Evolutionary conservation across 2,329 filamentous ascomycete genomes (phyloP).

Genomic region (Lomentospora prolificans): DNA sequence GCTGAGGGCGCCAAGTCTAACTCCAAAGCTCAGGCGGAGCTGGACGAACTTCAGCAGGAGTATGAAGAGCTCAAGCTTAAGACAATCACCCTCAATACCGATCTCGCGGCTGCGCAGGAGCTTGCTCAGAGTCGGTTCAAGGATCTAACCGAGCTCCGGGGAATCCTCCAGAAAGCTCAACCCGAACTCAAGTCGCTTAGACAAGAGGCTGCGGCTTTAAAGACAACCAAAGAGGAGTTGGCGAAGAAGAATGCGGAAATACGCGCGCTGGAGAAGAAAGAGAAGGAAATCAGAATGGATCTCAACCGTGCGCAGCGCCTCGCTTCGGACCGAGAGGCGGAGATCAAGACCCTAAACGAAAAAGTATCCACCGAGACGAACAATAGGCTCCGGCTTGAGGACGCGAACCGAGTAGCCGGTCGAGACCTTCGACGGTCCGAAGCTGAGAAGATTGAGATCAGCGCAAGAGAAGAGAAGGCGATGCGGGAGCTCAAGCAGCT

Average conservation of each 20-base stretch:
- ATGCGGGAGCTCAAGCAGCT: conserved; percentile 59
- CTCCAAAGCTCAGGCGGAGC: conserved; percentile 50
- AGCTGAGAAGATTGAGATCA: conserved; percentile 67
- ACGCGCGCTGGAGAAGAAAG: conserved; percentile 66
- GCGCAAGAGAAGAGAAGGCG: conserved; percentile 62
- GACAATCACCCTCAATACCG: conserved; percentile 62
- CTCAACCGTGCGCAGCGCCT: conserved; percentile 60
- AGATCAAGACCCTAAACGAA: conserved; percentile 69
- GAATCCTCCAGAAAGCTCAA: conserved; percentile 74
- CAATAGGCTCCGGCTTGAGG: conserved; percentile 64
- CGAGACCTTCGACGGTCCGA: conserved; percentile 72
- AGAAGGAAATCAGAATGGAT: conserved; percentile 73
- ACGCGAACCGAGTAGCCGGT: conserved; percentile 62
- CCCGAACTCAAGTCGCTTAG: conserved; percentile 74
- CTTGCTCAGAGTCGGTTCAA: conserved; percentile 82
- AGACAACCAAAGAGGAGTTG: conserved; percentile 66
- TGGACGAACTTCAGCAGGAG: conserved; percentile 42
- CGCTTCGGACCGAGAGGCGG: conserved; percentile 62
- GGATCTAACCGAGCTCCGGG: conserved; percentile 70
- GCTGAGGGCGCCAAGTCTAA: conserved; percentile 32
- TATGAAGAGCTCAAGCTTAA: conserved; percentile 62
- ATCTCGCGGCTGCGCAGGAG: conserved; percentile 77
- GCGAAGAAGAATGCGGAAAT: conserved; percentile 49
- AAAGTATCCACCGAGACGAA: conserved; percentile 68
- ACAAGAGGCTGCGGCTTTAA: conserved; percentile 66